Evolutionary conservation across 2,329 filamentous ascomycete genomes (phyloP), one percentile per base, ranked within the genome.

Genomic region (Capronia coronata): DNA sequence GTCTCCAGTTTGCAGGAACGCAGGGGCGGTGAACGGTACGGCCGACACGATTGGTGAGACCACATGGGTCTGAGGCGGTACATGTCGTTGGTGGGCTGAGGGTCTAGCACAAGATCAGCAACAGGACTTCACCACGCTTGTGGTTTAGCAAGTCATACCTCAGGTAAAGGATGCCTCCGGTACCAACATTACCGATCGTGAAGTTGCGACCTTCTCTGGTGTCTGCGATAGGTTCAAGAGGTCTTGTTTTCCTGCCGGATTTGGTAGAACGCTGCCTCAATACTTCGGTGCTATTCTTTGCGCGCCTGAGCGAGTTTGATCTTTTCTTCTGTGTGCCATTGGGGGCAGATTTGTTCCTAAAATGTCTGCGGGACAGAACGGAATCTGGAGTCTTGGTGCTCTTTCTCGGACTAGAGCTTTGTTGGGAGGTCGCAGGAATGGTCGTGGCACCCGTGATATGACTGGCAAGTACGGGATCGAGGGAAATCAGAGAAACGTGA

Each of bases 91-190:
- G 58, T 65, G 55, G 52, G 62, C 78, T 63, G 80, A 90, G 2
- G 57, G 58, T 84, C 84, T 48, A 29, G 30, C 16, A 42, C 16
- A 39, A 41, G 11, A 39, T 48, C 30, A 48, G 38, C 27, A 48
- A 14, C 1, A 9, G 19, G 8, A 25, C 13, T 5, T n/a, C 19
- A 41, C 5, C 32, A 25, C 8, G 5, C n/a, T 25, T 21, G 2
- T 11, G 11, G 19, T 19, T n/a, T 9, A 41, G 19, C 9, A 32
- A 46, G n/a, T 18, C 46, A 10, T 35, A 48, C 46, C 48, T 86
- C 59, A 91, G 66, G 67, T 88, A 91, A 67, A 91, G 87, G 64
- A 83, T 82, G 32, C 86, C 86, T 68, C 89, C 88, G 64, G 88
- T 86, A 19, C 86, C 86, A 52, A 91, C 86, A 66, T 89, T 90